Conservation (phyloP, 352 stramenopile genomes). For the Phytophthora macrochlamydospora region DNA sequence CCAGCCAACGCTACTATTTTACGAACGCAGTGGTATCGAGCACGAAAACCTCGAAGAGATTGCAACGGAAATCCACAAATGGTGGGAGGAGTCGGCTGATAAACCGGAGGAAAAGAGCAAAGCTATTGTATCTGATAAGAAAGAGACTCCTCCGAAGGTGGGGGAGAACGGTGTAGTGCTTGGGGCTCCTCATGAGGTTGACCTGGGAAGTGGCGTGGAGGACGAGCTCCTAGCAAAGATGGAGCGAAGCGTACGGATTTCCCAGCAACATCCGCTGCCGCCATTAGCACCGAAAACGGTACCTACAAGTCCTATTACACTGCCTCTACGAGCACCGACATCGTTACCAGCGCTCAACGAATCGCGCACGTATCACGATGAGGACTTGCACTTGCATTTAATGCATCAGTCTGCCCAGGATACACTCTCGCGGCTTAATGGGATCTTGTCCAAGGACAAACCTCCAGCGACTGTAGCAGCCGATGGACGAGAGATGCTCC, state of each 20-base stretch:
- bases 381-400: slow-evolving; percentile 54
- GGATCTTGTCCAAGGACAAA: slow-evolving; percentile 56
- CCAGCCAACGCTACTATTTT: slow-evolving; percentile 84
- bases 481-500: slow-evolving; percentile 34
- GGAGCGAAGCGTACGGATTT: slow-evolving; percentile 38
- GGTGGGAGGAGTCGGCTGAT: slow-evolving; percentile 66
- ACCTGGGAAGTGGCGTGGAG: slow-evolving; percentile 26
- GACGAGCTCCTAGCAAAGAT: slow-evolving; percentile 39
- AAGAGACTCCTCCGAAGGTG: slow-evolving; percentile 15
- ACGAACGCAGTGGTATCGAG: slow-evolving; percentile 75
- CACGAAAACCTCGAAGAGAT: slow-evolving; percentile 68
- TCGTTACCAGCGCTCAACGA: slow-evolving; percentile 26
- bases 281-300: slow-evolving; percentile 16
- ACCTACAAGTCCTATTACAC: slow-evolving; percentile 59
- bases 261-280: slow-evolving; percentile 27
- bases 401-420: slow-evolving; percentile 70
- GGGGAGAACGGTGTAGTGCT: slow-evolving; percentile 18
- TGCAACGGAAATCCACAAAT: slow-evolving; percentile 73
- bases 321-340: slow-evolving; percentile 30
- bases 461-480: slow-evolving; percentile 21
- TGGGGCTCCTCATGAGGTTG: slow-evolving; percentile 34
- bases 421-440: slow-evolving; percentile 66
- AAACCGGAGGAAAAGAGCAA: slow-evolving; percentile 14
- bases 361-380: slow-evolving; percentile 44
- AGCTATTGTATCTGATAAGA: slow-evolving; percentile 14